These are phyloP conservation scores for Pythium periplocum DNA, from an alignment of 352 stramenopile genomes.

Conservation along the genomic window DNA sequence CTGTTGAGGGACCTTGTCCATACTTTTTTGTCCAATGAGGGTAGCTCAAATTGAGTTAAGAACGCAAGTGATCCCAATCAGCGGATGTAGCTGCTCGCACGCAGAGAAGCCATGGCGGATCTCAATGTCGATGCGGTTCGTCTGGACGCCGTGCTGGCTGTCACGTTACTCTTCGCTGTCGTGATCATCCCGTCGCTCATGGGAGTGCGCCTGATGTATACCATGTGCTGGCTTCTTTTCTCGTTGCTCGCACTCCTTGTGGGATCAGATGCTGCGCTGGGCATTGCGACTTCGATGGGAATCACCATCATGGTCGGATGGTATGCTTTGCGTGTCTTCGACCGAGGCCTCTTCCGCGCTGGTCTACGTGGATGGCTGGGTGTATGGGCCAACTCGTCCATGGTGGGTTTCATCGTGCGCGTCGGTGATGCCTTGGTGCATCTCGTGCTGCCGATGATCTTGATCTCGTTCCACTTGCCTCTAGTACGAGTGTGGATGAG, in stretches of 20 bases:
- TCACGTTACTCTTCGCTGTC: slow-evolving; percentile 51
- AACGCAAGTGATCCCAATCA: too few relatives aligned
- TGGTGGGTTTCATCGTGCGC: slow-evolving; percentile 53
- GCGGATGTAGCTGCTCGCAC: too few relatives aligned
- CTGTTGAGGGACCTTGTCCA: too few relatives aligned
- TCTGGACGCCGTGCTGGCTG: slow-evolving; percentile 42
- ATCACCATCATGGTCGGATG: slow-evolving; percentile 85
- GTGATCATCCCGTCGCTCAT: slow-evolving; percentile 51
- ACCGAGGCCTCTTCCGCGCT: slow-evolving; percentile 70
- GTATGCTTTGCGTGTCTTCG: slow-evolving; percentile 79
- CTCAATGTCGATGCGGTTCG: slow-evolving; percentile 8
- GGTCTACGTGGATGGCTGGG: slow-evolving; percentile 71
- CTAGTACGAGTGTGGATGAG: slow-evolving; percentile 83
- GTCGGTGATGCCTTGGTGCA: slow-evolving; percentile 63
- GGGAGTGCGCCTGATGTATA: slow-evolving; percentile 73
- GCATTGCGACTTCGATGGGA: slow-evolving; percentile 73
- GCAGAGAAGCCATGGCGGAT: too few relatives aligned
- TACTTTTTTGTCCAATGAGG: too few relatives aligned
- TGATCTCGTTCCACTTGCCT: slow-evolving; percentile 71
- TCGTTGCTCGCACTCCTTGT: slow-evolving; percentile 46
- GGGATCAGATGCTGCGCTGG: slow-evolving; percentile 50
- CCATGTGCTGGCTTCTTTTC: slow-evolving; percentile 71
- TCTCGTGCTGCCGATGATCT: slow-evolving; percentile 60
- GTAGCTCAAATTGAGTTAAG: too few relatives aligned
- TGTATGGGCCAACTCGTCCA: slow-evolving; percentile 62